These are phyloP conservation scores for Eucalyptus regnans DNA, from an alignment of 345 rosid genomes.

Conservation along the genomic window DNA sequence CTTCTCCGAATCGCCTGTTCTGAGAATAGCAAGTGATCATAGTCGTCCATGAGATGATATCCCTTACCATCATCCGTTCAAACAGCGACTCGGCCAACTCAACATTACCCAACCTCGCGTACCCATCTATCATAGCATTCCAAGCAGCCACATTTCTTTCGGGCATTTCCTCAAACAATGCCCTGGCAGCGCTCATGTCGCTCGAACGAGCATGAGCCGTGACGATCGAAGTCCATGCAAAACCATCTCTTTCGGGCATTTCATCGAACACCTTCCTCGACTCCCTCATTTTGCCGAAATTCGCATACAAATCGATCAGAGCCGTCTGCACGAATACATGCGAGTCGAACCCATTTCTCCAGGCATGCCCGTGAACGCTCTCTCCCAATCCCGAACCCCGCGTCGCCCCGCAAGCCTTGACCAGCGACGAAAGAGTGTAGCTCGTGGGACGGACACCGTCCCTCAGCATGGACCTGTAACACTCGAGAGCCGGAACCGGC, in stretches of 20 bases:
- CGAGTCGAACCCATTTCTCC: constrained; percentile 45
- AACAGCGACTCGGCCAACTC: constrained; percentile 42
- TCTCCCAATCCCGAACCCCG: constrained; percentile 25
- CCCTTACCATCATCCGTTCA: constrained; percentile 45
- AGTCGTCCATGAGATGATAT: constrained; percentile 65
- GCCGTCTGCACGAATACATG: constrained; percentile 60
- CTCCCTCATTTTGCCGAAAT: constrained; percentile 13
- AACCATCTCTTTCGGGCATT: constrained; percentile 21
- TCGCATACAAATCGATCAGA: constrained; percentile 51
- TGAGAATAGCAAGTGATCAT: constrained; percentile 67
- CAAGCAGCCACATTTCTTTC: constrained; percentile 44
- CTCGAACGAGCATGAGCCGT: constrained; percentile 6
- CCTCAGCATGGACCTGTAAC: constrained; percentile 31
- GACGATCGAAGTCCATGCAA: constrained; percentile 20
- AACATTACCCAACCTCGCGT: constrained; percentile 31
- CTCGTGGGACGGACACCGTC: constrained; percentile 45
- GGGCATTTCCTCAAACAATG: constrained; percentile 17
- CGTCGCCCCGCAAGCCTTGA: constrained; percentile 39
- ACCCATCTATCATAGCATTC: constrained; percentile 76
- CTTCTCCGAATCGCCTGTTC: constrained; percentile 49
- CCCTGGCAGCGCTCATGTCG: constrained; percentile 7
- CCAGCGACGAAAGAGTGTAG: constrained; percentile 50
- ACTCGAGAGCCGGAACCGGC: constrained; percentile 31
- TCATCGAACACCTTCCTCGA: constrained; percentile 60
- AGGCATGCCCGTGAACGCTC: constrained; percentile 47